Evolutionary conservation across 2,329 filamentous ascomycete genomes (phyloP), one percentile per base, ranked within the genome.

Genomic region (Neoarthrinium moseri): DNA sequence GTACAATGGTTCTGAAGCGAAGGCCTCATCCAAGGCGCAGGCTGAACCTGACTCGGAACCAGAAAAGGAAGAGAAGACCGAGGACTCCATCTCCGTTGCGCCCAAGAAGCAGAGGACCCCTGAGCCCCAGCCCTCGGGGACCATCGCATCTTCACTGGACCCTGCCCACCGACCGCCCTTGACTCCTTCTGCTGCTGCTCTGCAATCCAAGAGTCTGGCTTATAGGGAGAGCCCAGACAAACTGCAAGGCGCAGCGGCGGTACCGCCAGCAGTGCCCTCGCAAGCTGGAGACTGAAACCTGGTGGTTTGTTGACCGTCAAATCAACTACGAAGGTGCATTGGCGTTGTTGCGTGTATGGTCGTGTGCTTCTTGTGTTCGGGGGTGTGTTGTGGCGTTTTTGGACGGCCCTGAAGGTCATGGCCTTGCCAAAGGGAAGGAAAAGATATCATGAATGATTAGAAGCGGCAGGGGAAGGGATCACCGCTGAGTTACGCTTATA

Each of bases 141-240:
- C n/a, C n/a, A n/a, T n/a, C n/a, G n/a, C n/a, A n/a, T n/a, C 43
- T 21, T 40, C 15, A n/a, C 42, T 45, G 29, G 17, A 39, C 33
- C 29, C 46, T 27, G 11, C 38, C 24, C 44, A 45, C 29, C 47
- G 30, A 43, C 47, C 50, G 52, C 59, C 60, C 8, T 55, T 59
- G 17, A 67, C 65, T 4, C 56, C 65, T 11, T 56, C 58, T 8
- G 51, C 62, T 6, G 60, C 47, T 43, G 47, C 57, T 21, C 42
- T 66, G 27, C 60, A 67, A 41, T 59, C 71, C 21, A 75, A 73
- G 12, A 65, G 76, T 23, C 63, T 84, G 55, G 78, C 81, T 56
- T 80, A 80, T 67, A 76, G 81, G 57, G 77, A 77, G 53, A 84
- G 80, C 56, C 80, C 81, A 20, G 81, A 84, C 58, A 83, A 83